Base-by-base conservation (phyloP, 2,329 filamentous ascomycete genomes). In the Diaporthe sp. region DNA sequence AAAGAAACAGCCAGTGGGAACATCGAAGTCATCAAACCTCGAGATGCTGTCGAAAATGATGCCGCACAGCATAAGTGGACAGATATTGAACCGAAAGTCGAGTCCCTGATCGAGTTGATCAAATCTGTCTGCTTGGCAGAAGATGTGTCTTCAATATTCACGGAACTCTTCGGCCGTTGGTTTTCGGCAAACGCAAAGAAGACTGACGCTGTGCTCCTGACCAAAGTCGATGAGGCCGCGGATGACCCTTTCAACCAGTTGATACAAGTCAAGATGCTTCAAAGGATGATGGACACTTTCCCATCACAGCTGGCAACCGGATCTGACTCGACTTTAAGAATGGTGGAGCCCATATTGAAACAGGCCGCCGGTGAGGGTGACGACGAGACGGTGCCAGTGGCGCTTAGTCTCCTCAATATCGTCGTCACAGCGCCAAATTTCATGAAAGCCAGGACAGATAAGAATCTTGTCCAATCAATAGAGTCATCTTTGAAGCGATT, bases 221-320 rank as follows among this genome's bases (percentile, higher is more conserved):
- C 77, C 25, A 57, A 78, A 45, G 76, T 79, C 12, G 71, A 76
- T 9, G 75, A 77, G 8, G 78, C 82, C 5, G 71, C 78, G 0
- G 78, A 81, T 1, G 86, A 89, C 60, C 84, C 89, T 0, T 74
- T 90, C 4, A 80, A 80, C 6, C 85, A 86, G 5, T 83, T 95
- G 1, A 82, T 88, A 8, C 87, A 93, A 76, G 86, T 91, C 7
- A 91, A 91, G 66, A 82, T 94, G 0, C 85, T 94, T 10, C 91
- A 94, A 78, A 88, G 87, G 45, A 87, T 95, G 82, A 90, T 94
- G 82, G 88, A 90, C 33, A 87, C 85, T 60, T 88, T 92, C 60
- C 88, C 91, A 1, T 89, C 92, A 30, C 91, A 90, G 76, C 86
- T 95, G 17, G 88, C 93, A 40, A 88, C 87, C 42, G 89, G 91